Conservation (phyloP, 2,329 filamentous ascomycete genomes). For the Penicillium hordei region DNA sequence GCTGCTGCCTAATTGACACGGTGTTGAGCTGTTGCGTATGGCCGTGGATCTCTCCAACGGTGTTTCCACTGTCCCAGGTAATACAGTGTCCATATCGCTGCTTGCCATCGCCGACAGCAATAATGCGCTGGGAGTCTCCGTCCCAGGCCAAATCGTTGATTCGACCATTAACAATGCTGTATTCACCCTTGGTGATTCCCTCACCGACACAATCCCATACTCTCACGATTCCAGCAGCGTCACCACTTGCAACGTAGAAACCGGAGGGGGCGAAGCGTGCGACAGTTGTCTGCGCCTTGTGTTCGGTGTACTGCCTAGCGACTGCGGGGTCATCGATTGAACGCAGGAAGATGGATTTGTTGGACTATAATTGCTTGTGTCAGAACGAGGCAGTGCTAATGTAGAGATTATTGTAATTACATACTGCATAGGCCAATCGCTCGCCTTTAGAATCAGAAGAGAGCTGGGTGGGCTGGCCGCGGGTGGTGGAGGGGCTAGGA, state of each 20-base stretch:
- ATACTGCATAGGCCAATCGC: slow-evolving; percentile 86
- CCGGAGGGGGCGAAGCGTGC: slow-evolving; percentile 92
- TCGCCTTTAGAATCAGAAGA: slow-evolving; percentile 87
- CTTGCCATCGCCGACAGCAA: slow-evolving; percentile 92
- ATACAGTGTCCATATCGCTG: slow-evolving; percentile 93
- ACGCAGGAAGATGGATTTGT: slow-evolving; percentile 94
- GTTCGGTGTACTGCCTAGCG: slow-evolving; percentile 86
- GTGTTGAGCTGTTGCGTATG: slow-evolving; percentile 90
- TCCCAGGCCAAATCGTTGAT: slow-evolving; percentile 99
- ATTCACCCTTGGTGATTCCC: slow-evolving; percentile 89
- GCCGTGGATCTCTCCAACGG: slow-evolving; percentile 88
- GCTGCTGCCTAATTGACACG: slow-evolving; percentile 83
- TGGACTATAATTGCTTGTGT: slow-evolving; percentile 60
- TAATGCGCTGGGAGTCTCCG: slow-evolving; percentile 92
- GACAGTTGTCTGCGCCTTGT: slow-evolving; percentile 85
- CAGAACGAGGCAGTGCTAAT: neutral
- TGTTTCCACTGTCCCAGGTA: slow-evolving; percentile 93
- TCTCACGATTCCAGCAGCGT: slow-evolving; percentile 77
- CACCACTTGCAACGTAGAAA: slow-evolving; percentile 92
- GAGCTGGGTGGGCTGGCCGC: slow-evolving; percentile 85
- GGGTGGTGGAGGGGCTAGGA: slow-evolving; percentile 75
- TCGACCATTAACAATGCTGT: slow-evolving; percentile 87
- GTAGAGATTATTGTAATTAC: slow-evolving; percentile 31
- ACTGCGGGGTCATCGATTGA: slow-evolving; percentile 85
- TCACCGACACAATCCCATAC: slow-evolving; percentile 89